phyloP scores from a whole-genome alignment of 2,329 filamentous ascomycete species.

The Ceratocystis harringtonii region DNA sequence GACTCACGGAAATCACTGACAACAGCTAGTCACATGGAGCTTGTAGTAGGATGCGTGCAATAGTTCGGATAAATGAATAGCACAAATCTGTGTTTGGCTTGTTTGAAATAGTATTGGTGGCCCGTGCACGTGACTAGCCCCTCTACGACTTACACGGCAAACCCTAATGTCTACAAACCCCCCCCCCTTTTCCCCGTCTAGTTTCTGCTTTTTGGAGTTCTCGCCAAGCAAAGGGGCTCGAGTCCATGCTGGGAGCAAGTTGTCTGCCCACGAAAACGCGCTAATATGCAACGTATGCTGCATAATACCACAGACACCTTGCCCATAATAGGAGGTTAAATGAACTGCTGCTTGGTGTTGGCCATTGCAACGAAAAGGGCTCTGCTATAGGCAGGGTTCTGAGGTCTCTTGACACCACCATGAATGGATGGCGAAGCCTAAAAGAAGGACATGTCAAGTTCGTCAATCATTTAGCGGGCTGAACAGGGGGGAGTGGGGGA shows the following conservation, averaged over 20 bases:
- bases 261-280: background rate
- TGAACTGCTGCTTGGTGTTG: background rate
- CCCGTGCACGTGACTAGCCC: background rate
- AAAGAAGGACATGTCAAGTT: slow-evolving; percentile 4
- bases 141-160: background rate
- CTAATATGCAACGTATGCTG: background rate
- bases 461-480: background rate
- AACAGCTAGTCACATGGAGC: no score
- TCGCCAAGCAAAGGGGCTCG: background rate
- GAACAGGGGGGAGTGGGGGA: background rate
- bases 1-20: no score
- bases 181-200: background rate
- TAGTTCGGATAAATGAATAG: background rate
- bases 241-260: background rate
- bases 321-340: background rate
- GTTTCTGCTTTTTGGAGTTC: background rate
- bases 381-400: background rate
- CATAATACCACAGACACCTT: slow-evolving; percentile 1
- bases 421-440: background rate
- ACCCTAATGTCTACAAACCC: background rate
- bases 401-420: background rate
- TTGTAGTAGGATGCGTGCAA: background rate
- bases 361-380: background rate
- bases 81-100: background rate
- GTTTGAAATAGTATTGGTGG: background rate